Conservation (phyloP, 1,139 yeast genomes). For the Cylindricascospora bacillispora region DNA sequence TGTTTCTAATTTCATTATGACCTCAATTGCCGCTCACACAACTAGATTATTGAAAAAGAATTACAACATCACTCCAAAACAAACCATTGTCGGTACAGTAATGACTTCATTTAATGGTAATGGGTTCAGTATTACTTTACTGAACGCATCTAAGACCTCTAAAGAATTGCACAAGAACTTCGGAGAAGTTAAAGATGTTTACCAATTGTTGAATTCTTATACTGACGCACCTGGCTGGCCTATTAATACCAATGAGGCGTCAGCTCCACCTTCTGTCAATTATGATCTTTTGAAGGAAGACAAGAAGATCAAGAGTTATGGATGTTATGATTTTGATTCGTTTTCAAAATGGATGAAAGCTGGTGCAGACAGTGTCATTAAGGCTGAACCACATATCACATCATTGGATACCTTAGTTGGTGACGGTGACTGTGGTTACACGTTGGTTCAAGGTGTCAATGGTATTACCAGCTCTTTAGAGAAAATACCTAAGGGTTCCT, state of each 20-base stretch:
- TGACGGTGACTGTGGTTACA: conserved; percentile 96
- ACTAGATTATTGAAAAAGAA: conserved; percentile 32
- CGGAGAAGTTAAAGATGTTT: conserved; percentile 30
- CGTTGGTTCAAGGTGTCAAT: conserved; percentile 70
- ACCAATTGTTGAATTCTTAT: conserved; percentile 48
- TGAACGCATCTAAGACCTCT: conserved; percentile 47
- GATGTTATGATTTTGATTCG: conserved; percentile 26
- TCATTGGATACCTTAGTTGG: conserved; percentile 82
- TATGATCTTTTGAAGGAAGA: conserved; percentile 28
- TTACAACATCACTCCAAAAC: conserved; percentile 48
- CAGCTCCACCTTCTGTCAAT: conserved; percentile 24
- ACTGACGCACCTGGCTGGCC: conserved; percentile 83
- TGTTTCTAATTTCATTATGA: conserved; percentile 62
- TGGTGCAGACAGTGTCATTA: conserved; percentile 40
- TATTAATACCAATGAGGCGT: conserved; percentile 13
- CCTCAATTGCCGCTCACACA: conserved; percentile 45
- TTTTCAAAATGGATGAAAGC: conserved; percentile 28
- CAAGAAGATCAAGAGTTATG: conserved; percentile 31
- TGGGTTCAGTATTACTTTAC: conserved; percentile 73
- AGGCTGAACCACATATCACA: conserved; percentile 70
- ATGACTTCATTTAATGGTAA: conserved; percentile 83
- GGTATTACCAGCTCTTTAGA: conserved; percentile 48
- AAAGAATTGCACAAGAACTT: conserved; percentile 25
- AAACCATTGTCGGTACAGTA: conserved; percentile 60
- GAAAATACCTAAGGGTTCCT: conserved; percentile 33